Evolutionary conservation across 306 rosid genomes (phyloP).

Genomic region (Cajanus cajan): DNA sequence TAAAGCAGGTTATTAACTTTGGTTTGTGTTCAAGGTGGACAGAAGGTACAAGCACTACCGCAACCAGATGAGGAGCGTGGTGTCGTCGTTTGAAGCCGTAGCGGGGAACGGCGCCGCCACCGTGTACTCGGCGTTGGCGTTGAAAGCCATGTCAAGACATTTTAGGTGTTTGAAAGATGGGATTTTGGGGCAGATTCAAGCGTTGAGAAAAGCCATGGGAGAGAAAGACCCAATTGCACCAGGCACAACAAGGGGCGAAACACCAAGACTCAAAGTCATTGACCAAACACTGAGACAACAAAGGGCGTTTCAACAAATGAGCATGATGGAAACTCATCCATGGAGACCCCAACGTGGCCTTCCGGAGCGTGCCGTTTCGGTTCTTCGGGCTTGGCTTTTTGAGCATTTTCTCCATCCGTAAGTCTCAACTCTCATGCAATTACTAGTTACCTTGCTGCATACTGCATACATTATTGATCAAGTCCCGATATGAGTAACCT

Average conservation of each 20-base stretch:
- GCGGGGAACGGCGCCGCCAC: conserved; percentile 76
- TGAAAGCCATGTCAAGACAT: conserved; percentile 92
- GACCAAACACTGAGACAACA: conserved; percentile 83
- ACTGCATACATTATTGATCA: background rate
- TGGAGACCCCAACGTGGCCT: conserved; percentile 99
- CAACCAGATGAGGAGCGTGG: conserved; percentile 86
- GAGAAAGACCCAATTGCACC: conserved; percentile 79
- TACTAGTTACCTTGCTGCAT: background rate
- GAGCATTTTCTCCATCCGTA: conserved; percentile 99
- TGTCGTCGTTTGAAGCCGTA: conserved; percentile 69
- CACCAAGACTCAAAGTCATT: conserved; percentile 77
- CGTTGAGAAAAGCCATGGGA: conserved; percentile 69
- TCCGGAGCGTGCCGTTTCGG: conserved; percentile 84
- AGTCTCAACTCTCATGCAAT: background rate
- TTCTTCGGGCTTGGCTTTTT: conserved; percentile 94
- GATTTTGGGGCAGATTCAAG: conserved; percentile 59
- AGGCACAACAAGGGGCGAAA: conserved; percentile 78
- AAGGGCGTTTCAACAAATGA: conserved; percentile 84
- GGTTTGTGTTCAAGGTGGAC: conserved; percentile 51
- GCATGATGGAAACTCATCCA: conserved; percentile 90
- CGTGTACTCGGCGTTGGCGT: conserved; percentile 83
- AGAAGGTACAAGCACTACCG: conserved; percentile 89
- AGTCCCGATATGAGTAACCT: conserved; percentile 28
- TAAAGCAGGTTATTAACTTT: background rate
- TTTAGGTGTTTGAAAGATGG: conserved; percentile 82